Evolutionary conservation across 1,284 basidiomycete genomes (phyloP).

Genomic region (Inonotus obliquus): DNA sequence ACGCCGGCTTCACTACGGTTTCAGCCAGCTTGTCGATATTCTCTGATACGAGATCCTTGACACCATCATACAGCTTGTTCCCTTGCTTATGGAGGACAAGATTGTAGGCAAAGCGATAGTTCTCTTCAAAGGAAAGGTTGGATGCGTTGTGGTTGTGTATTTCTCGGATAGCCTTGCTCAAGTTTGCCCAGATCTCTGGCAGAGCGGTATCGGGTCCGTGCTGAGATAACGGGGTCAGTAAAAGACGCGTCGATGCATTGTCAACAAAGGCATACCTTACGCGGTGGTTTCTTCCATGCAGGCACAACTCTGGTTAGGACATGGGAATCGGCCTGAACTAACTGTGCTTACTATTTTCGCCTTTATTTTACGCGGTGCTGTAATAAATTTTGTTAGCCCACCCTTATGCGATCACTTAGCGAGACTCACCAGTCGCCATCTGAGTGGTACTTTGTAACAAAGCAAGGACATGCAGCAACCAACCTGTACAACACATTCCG

Average conservation of each 20-base stretch:
- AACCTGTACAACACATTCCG: not conserved
- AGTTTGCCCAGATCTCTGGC: slow-evolving; percentile 70
- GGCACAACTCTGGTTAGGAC: not conserved
- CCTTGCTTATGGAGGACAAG: slow-evolving; percentile 89
- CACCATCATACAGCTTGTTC: slow-evolving; percentile 85
- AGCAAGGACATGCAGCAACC: not conserved
- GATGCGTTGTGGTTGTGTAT: slow-evolving; percentile 95
- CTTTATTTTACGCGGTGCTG: slow-evolving; percentile 29
- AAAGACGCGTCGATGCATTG: not conserved
- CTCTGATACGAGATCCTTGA: slow-evolving; percentile 73
- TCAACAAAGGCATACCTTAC: slow-evolving; percentile 37
- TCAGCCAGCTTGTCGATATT: slow-evolving; percentile 82
- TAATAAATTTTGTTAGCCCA: not conserved
- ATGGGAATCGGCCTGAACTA: not conserved
- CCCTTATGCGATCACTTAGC: not conserved
- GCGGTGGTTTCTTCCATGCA: slow-evolving; percentile 45
- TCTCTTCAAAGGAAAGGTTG: slow-evolving; percentile 94
- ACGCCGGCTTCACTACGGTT: slow-evolving; percentile 77
- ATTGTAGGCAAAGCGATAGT: slow-evolving; percentile 92
- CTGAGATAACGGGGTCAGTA: slow-evolving; percentile 32
- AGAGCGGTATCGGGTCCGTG: slow-evolving; percentile 64
- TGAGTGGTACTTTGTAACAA: not conserved
- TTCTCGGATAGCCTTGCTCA: slow-evolving; percentile 85
- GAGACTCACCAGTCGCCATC: not conserved
- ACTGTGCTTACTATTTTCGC: slow-evolving; percentile 39